A percentile compares a stretch with the other conserved stretches of the same genome.
Evolutionary conservation across 257 asterid genomes (phyloP).

Genomic region (Solanum corneliomulleri): DNA sequence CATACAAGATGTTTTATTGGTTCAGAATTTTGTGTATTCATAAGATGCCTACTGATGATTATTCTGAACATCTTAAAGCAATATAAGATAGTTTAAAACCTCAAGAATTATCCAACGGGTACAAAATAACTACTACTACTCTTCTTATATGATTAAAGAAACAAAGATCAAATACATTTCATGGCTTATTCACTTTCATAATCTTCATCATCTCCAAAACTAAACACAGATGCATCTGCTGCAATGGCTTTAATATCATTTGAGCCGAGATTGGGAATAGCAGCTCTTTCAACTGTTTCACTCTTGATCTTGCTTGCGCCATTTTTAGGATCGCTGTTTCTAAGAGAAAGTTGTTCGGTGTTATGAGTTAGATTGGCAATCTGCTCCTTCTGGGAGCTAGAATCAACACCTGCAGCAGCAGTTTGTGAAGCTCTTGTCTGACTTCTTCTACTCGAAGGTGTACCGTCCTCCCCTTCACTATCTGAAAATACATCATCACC

Average conservation of each 20-base stretch:
- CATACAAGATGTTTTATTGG: not conserved
- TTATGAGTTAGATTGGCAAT: constrained; percentile 28
- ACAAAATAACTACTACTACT: constrained; percentile 37
- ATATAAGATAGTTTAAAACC: not conserved
- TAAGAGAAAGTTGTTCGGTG: constrained; percentile 38
- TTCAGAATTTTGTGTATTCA: not conserved
- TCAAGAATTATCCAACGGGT: constrained; percentile 34
- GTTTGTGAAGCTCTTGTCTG: constrained; percentile 14
- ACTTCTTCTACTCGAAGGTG: constrained; percentile 19
- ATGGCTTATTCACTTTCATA: constrained; percentile 54
- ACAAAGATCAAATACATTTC: not conserved
- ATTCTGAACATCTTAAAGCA: not conserved
- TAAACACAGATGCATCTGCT: constrained; percentile 97
- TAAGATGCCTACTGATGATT: not conserved
- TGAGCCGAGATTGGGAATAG: constrained; percentile 47
- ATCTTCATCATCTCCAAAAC: constrained; percentile 92
- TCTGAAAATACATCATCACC: constrained; percentile 87
- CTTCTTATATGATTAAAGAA: constrained; percentile 47
- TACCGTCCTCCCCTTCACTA: constrained; percentile 72
- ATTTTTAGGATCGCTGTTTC: constrained; percentile 15
- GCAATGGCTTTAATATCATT: constrained; percentile 89
- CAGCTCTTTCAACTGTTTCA: constrained; percentile 23
- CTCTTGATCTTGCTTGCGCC: constrained; percentile 26
- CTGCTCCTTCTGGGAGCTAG: constrained; percentile 20
- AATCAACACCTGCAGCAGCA: constrained; percentile 21